These are phyloP conservation scores for Podospora anserina DNA, from an alignment of 495 filamentous ascomycete genomes.

Conservation along the genomic window DNA sequence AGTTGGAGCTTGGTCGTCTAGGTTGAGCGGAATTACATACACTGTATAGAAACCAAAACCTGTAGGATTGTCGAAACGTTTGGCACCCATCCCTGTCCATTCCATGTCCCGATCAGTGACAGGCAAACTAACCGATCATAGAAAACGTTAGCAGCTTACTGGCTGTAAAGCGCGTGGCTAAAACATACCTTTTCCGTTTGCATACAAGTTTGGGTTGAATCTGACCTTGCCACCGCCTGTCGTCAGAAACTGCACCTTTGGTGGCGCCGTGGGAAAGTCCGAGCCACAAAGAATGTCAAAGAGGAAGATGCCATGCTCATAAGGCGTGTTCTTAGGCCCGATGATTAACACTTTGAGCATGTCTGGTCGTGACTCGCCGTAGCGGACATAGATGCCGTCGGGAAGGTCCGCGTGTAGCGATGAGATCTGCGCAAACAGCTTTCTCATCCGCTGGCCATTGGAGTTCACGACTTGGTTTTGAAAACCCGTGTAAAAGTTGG, in stretches of 20 bases:
- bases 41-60: slow-evolving; percentile 59
- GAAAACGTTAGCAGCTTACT: neutral
- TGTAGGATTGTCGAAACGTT: slow-evolving; percentile 54
- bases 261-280: slow-evolving; percentile 50
- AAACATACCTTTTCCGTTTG: slow-evolving; percentile 49
- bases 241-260: slow-evolving; percentile 49
- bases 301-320: slow-evolving; percentile 61
- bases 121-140: slow-evolving; percentile 46
- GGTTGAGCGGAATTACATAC: slow-evolving; percentile 13
- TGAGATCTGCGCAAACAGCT: slow-evolving; percentile 51
- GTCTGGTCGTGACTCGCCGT: slow-evolving; percentile 52
- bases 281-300: slow-evolving; percentile 53
- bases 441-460: slow-evolving; percentile 42
- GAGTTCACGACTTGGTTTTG: neutral
- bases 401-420: slow-evolving; percentile 52
- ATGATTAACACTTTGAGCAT: slow-evolving; percentile 58
- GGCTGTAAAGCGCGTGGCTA: neutral
- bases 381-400: slow-evolving; percentile 57
- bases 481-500: neutral
- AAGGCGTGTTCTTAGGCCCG: slow-evolving; percentile 56
- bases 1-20: neutral
- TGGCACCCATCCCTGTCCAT: slow-evolving; percentile 52
- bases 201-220: slow-evolving; percentile 63
- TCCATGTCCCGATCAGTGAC: slow-evolving; percentile 58
- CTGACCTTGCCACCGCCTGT: slow-evolving; percentile 43